A percentile compares a stretch with the other conserved stretches of the same genome.
These are phyloP conservation scores for Citrus trifoliata DNA, from an alignment of 345 rosid genomes.

Conservation along the genomic window DNA sequence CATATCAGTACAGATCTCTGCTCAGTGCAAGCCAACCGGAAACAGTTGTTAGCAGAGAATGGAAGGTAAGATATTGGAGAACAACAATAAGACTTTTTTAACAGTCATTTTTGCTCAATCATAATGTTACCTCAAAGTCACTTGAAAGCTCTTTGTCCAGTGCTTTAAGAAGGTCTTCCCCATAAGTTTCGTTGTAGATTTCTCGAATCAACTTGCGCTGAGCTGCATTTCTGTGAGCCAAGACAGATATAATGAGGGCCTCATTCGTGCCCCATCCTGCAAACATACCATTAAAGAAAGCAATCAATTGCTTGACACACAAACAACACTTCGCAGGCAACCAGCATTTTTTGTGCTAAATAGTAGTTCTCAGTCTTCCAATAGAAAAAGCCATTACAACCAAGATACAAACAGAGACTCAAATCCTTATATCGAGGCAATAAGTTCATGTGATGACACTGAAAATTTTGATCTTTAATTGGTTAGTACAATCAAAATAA, in stretches of 20 bases:
- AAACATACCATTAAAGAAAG: slow-evolving; percentile 2
- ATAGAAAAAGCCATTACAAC: background rate
- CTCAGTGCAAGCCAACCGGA: slow-evolving; percentile 13
- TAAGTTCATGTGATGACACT: too few relatives aligned
- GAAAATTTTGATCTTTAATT: background rate
- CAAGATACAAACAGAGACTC: background rate
- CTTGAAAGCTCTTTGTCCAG: slow-evolving; percentile 74
- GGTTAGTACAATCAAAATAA: too few relatives aligned
- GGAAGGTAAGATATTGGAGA: background rate
- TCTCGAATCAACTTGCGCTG: slow-evolving; percentile 64
- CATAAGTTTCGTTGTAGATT: slow-evolving; percentile 58
- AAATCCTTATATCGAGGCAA: too few relatives aligned
- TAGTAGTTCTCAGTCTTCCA: background rate
- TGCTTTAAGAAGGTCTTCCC: slow-evolving; percentile 72
- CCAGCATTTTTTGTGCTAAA: background rate
- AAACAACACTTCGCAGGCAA: background rate
- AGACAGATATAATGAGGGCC: slow-evolving; percentile 60
- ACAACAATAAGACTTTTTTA: background rate
- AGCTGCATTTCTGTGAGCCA: slow-evolving; percentile 75
- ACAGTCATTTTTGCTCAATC: background rate
- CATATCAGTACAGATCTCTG: slow-evolving; percentile 65
- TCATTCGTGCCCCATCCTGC: slow-evolving; percentile 98
- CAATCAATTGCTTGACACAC: background rate
- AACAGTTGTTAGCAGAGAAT: slow-evolving; percentile 3
- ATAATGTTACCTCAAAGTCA: slow-evolving; percentile 80